Evolutionary conservation across 1,284 basidiomycete species (phyloP).

Genomic region (Ganoderma meredithae): DNA sequence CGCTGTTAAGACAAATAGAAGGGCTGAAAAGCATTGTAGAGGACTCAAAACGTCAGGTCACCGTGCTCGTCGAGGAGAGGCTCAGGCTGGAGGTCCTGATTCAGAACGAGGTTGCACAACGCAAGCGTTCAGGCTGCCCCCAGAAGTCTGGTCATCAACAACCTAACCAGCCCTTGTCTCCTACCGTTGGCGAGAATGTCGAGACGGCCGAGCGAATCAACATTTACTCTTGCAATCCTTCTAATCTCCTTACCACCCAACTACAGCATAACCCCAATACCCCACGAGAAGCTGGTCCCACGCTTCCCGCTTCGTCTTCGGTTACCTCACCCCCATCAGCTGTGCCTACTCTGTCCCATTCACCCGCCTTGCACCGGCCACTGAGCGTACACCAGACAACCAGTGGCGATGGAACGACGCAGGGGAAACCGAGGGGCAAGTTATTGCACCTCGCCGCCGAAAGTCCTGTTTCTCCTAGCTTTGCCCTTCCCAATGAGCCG

Average conservation of each 20-base stretch:
- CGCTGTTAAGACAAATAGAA: constrained; percentile 13
- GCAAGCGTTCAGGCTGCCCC: background rate
- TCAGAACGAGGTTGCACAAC: constrained; percentile 7
- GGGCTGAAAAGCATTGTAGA: constrained; percentile 16
- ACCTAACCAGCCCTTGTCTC: background rate
- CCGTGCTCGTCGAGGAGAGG: constrained; percentile 19
- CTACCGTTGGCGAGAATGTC: background rate
- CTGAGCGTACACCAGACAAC: background rate
- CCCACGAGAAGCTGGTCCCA: too few species aligned
- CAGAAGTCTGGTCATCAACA: background rate
- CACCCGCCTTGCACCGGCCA: background rate
- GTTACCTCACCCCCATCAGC: background rate
- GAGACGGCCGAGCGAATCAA: background rate
- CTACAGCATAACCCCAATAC: background rate
- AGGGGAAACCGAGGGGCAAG: background rate
- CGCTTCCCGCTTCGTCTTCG: background rate
- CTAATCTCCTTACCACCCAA: background rate
- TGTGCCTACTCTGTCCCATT: background rate
- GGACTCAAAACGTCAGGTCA: constrained; percentile 10
- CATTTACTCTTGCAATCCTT: background rate
- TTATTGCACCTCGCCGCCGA: background rate
- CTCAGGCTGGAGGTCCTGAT: constrained; percentile 13
- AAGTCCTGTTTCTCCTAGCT: background rate
- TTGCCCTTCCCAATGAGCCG: background rate
- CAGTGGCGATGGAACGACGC: background rate